Evolutionary conservation across 352 stramenopile genomes (phyloP).

Genomic region (Pythium apleroticum): DNA sequence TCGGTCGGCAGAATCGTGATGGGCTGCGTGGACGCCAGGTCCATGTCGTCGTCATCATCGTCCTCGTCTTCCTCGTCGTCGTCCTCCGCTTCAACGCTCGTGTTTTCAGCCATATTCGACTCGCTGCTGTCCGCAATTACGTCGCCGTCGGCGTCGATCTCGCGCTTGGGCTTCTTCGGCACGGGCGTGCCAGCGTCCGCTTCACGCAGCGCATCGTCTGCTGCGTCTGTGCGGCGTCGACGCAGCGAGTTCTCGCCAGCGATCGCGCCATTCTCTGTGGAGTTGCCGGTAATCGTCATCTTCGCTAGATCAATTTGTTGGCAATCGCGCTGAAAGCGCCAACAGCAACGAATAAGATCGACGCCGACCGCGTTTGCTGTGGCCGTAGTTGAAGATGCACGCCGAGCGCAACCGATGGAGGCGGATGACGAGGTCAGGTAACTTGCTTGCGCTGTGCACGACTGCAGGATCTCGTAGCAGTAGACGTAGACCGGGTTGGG

Average conservation of each 20-base stretch:
- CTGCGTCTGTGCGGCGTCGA: constrained; percentile 11
- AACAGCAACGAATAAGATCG: constrained; percentile 5
- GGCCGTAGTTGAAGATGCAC: constrained; percentile 6
- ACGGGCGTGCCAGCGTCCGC: constrained; percentile 1
- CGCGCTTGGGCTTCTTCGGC: constrained; percentile 24
- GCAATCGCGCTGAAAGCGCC: neutral
- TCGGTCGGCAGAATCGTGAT: constrained; percentile 15
- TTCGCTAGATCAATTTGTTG: neutral
- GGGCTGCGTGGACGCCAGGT: constrained; percentile 15
- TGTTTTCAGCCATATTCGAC: constrained; percentile 1
- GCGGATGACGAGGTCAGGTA: neutral
- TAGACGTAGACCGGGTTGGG: neutral
- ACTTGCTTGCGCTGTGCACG: neutral
- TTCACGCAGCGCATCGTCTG: constrained; percentile 1
- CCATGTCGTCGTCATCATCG: constrained; percentile 25
- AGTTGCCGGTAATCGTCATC: constrained; percentile 3
- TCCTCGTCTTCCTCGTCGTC: constrained; percentile 7
- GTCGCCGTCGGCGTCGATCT: constrained; percentile 19
- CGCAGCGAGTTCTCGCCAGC: constrained; percentile 14
- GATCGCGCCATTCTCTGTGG: neutral
- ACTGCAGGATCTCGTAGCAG: neutral
- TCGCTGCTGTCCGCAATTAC: constrained; percentile 1
- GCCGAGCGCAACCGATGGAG: neutral
- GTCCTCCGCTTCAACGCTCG: constrained; percentile 8
- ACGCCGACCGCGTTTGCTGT: neutral